Percentiles rank a stretch among this genome's conserved stretches.
Evolutionary conservation across 2,329 filamentous ascomycete species (phyloP).

Genomic region (Cercospora berteroae): DNA sequence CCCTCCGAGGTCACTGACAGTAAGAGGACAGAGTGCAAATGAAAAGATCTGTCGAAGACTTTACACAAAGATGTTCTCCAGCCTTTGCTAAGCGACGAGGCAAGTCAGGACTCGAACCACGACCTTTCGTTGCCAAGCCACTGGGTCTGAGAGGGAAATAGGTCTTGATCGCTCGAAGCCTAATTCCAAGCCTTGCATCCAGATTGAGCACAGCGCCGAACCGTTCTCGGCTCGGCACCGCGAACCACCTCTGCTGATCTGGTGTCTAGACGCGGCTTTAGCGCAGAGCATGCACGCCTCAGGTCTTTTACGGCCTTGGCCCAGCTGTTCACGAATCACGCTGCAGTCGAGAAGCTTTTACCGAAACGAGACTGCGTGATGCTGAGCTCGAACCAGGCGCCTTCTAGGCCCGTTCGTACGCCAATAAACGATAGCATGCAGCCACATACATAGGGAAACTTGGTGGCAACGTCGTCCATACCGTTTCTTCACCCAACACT

Average conservation of each 20-base stretch:
- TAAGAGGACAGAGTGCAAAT: not conserved
- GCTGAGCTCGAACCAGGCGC: not conserved
- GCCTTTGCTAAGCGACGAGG: not conserved
- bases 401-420: not conserved
- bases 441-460: not conserved
- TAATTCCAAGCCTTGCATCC: not conserved
- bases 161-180: not conserved
- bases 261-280: not conserved
- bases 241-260: not conserved
- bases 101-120: not conserved
- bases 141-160: not conserved
- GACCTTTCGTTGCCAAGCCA: not conserved
- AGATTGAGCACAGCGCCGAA: not conserved
- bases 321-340: not conserved
- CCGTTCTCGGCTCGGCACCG: not conserved
- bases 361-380: constrained; percentile 1
- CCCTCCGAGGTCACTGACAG: not conserved
- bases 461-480: not conserved
- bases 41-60: not conserved
- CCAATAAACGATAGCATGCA: not conserved
- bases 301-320: not conserved
- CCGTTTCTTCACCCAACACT: not conserved
- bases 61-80: not conserved
- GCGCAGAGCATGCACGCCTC: not conserved
- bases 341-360: not conserved